These are phyloP conservation scores for Punica granatum DNA, from an alignment of 345 rosid species.

Conservation along the genomic window DNA sequence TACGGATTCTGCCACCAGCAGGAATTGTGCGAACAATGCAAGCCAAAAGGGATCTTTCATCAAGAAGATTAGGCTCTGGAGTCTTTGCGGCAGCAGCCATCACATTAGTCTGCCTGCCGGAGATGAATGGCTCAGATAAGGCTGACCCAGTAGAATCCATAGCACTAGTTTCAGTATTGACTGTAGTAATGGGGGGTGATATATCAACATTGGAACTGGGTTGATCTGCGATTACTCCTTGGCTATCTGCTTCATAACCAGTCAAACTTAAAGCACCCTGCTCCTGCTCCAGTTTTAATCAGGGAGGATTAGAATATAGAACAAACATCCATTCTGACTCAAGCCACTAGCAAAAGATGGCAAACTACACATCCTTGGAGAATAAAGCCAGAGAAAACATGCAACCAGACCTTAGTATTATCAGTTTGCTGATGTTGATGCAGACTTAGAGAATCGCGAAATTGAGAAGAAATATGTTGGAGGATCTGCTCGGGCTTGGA, in stretches of 20 bases:
- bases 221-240: conserved; percentile 43
- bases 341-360: conserved; percentile 8
- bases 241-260: conserved; percentile 33
- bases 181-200: conserved; percentile 30
- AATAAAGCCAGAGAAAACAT: not conserved
- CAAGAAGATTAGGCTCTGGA: conserved; percentile 51
- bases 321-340: conserved; percentile 1
- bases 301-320: conserved; percentile 6
- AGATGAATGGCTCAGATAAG: conserved; percentile 30
- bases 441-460: conserved; percentile 47
- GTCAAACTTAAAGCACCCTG: conserved; percentile 26
- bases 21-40: conserved; percentile 96
- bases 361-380: not conserved
- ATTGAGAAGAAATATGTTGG: conserved; percentile 65
- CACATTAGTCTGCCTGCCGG: conserved; percentile 30
- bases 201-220: conserved; percentile 29
- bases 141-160: conserved; percentile 23
- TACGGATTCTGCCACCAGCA: conserved; percentile 82
- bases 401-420: conserved; percentile 48
- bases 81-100: conserved; percentile 28
- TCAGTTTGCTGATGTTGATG: conserved; percentile 33
- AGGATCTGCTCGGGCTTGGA: conserved; percentile 43
- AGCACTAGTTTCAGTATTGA: conserved; percentile 23
- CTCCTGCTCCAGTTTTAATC: conserved; percentile 36
- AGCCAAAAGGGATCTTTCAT: conserved; percentile 80